These are phyloP conservation scores for Triglochin maritima DNA, from an alignment of 106 monocot species.

Conservation along the genomic window DNA sequence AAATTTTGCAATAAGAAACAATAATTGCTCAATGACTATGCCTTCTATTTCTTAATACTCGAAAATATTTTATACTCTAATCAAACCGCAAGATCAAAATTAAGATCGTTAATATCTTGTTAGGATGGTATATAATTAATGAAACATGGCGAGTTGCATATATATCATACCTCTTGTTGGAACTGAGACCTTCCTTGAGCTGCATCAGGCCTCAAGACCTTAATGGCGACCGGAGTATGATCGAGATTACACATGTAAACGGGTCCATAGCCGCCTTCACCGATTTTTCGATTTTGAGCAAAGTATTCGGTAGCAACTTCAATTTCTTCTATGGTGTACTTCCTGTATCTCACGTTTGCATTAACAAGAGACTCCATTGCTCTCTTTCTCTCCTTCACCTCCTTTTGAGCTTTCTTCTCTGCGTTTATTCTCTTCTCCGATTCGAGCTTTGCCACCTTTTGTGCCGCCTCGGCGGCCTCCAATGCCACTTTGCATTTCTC, in stretches of 20 bases:
- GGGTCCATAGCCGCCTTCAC: conserved; percentile 55
- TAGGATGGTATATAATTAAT: no score
- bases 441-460: conserved; percentile 52
- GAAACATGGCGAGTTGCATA: no score
- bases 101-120: no score
- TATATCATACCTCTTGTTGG: conserved; percentile 41
- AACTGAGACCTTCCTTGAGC: conserved; percentile 53
- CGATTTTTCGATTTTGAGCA: conserved; percentile 29
- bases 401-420: conserved; percentile 41
- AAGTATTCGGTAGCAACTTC: conserved; percentile 47
- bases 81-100: no score
- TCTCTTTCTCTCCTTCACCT: conserved; percentile 43
- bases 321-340: conserved; percentile 55
- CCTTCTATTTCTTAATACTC: no score
- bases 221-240: conserved; percentile 44
- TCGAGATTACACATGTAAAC: conserved; percentile 32
- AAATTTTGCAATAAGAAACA: no score
- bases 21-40: no score
- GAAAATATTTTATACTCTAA: no score
- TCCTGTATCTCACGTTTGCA: conserved; percentile 38
- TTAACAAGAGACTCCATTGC: conserved; percentile 6
- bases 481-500: conserved; percentile 49
- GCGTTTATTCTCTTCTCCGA: conserved; percentile 46
- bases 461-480: conserved; percentile 46
- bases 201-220: conserved; percentile 48